Percentiles rank a stretch among this genome's conserved stretches.
Conservation (phyloP, 306 rosid genomes). For the Glycine latifolia region DNA sequence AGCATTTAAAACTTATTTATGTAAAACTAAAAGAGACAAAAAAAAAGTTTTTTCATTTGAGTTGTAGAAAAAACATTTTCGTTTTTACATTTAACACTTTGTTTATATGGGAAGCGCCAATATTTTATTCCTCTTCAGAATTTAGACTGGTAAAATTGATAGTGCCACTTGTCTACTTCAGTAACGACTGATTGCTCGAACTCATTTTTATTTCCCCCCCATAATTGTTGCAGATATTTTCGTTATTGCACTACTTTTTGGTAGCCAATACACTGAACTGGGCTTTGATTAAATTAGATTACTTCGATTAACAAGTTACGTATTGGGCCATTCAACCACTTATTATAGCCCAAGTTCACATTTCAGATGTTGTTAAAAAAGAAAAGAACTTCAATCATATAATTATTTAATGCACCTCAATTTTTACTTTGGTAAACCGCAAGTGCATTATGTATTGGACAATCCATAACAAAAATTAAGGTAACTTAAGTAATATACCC, state of each 20-base stretch:
- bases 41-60: not conserved
- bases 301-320: not conserved
- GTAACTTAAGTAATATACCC: too few relatives aligned
- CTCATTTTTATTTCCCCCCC: not conserved
- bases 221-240: not conserved
- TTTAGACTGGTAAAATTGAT: not conserved
- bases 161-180: not conserved
- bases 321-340: not conserved
- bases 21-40: not conserved
- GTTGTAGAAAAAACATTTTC: not conserved
- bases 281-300: constrained; percentile 8
- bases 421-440: too few relatives aligned
- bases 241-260: not conserved
- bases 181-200: not conserved
- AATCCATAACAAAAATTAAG: too few relatives aligned
- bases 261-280: not conserved
- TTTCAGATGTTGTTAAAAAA: not conserved
- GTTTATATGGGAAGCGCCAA: not conserved
- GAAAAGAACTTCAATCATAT: not conserved
- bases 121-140: not conserved
- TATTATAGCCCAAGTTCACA: not conserved
- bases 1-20: not conserved
- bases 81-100: not conserved
- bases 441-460: too few relatives aligned
- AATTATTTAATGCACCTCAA: not conserved